phyloP scores from a whole-genome alignment of 2,329 filamentous ascomycete genomes.

The Colletotrichum lupini region DNA sequence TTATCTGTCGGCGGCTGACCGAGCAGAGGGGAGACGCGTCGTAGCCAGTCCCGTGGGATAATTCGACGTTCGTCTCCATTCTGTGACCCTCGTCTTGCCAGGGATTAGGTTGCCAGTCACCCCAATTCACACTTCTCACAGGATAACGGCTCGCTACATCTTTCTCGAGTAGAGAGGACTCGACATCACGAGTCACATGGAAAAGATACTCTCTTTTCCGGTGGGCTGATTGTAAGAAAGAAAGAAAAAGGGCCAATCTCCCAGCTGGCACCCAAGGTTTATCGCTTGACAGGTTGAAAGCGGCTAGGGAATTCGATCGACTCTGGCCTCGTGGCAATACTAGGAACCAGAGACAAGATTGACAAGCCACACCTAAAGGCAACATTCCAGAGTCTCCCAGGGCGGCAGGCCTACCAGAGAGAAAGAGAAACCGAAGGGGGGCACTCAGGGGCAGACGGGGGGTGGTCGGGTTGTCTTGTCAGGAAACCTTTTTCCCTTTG shows the following conservation, averaged over 20 bases:
- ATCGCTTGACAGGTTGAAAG: neutral
- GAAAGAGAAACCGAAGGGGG: neutral
- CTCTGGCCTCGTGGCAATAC: conserved; percentile 15
- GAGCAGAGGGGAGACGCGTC: conserved; percentile 4
- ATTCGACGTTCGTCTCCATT: neutral
- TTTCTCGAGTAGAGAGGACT: neutral
- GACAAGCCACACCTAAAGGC: conserved; percentile 15
- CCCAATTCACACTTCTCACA: neutral
- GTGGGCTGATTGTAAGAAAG: neutral
- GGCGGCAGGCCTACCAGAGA: neutral
- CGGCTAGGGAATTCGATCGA: neutral
- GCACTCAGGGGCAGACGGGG: neutral
- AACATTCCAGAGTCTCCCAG: conserved; percentile 1
- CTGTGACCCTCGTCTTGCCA: neutral
- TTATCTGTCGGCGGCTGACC: conserved; percentile 16
- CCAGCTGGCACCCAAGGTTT: neutral
- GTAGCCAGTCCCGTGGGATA: conserved; percentile 3
- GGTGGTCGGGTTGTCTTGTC: neutral
- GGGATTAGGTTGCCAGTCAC: conserved; percentile 4
- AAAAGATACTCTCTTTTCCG: neutral
- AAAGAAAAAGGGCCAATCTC: neutral
- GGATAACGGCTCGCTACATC: neutral
- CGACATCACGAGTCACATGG: neutral
- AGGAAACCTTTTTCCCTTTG: neutral
- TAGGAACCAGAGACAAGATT: conserved; percentile 11